These are phyloP conservation scores for Moricandia moricandioides DNA, from an alignment of 345 rosid species.

Conservation along the genomic window DNA sequence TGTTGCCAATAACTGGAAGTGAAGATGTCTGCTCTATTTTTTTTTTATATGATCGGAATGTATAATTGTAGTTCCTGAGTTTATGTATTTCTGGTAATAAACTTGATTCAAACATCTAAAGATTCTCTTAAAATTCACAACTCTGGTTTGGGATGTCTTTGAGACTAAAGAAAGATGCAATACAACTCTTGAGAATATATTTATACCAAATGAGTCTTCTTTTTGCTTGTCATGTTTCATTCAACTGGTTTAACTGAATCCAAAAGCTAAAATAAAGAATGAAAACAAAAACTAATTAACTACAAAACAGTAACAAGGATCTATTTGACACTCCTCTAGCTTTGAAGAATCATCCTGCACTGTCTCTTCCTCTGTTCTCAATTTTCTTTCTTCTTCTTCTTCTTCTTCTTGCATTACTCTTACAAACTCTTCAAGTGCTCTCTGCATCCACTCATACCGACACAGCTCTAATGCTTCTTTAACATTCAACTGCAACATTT, in stretches of 20 bases:
- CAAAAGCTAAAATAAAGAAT: conserved; percentile 9
- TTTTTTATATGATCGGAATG: conserved; percentile 31
- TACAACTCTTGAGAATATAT: background rate
- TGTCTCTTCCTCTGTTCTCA: conserved; percentile 34
- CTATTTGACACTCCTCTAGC: conserved; percentile 24
- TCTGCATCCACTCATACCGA: conserved; percentile 87
- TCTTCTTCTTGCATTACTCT: conserved; percentile 33
- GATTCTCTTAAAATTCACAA: background rate
- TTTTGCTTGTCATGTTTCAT: conserved; percentile 13
- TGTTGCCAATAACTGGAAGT: conserved; percentile 90
- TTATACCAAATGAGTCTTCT: conserved; percentile 1
- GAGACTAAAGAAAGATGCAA: background rate
- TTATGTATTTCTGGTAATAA: conserved; percentile 31
- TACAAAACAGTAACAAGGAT: conserved; percentile 32
- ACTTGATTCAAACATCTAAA: conserved; percentile 27
- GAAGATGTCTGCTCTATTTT: conserved; percentile 31
- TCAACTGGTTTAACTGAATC: conserved; percentile 11
- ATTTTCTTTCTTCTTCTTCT: background rate
- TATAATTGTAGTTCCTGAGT: conserved; percentile 35
- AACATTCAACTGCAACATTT: conserved; percentile 45
- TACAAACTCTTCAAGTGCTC: conserved; percentile 55
- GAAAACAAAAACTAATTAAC: conserved; percentile 23
- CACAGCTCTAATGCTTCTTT: conserved; percentile 60
- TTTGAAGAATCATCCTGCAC: conserved; percentile 34
- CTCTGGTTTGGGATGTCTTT: conserved; percentile 6